Base-by-base conservation (phyloP, 2,329 filamentous ascomycete species). In the Alternaria triticimaculans region DNA sequence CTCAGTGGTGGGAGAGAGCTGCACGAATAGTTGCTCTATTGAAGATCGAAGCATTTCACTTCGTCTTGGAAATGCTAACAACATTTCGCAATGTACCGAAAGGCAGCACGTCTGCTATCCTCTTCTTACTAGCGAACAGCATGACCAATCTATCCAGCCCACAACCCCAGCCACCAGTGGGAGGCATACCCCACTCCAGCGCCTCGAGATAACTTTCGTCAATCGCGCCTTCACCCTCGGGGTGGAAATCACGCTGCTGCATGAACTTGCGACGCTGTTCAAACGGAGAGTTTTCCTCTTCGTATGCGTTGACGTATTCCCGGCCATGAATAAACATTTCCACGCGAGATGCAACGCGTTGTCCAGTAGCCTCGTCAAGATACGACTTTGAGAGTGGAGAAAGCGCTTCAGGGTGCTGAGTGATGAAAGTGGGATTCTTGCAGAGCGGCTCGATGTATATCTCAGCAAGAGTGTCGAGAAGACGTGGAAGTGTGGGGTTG, bases 131-230 rank as follows among this genome's bases (percentile, higher is more conserved):
- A 1, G 91, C 88, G 73, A 98, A 92, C 53, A 97, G 82, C 96
- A 99, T 99, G 41, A 93, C 91, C 56, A 99, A 83, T 57, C 96
- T 86, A 81, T 99, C 96, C 45, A 99, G 84, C 1, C 96, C 96
- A 73, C 94, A 96, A 2, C 96, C 96, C 96, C 96, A 99, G 5
- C 96, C 96, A 0, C 95, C 96, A 0, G 96, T 99, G 0, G 96
- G 93, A n/a, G 96, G 96, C 63, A 99, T 82, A 0, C 93, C 96
- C 82, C 92, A 93, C 78, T 97, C 93, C 55, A 99, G 81, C 5
- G 92, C 93, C 70, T 90, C 87, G 50, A 97, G 83, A 75, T 97
- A 99, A 73, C 88, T 91, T 81, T 96, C 91, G 74, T 97, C 94
- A 10, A 90, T 83, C 2, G 80, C 82, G 20, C 78, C 80, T 7